phyloP scores from a whole-genome alignment of 176 grass and related monocot genomes.

The Typha latifolia region DNA sequence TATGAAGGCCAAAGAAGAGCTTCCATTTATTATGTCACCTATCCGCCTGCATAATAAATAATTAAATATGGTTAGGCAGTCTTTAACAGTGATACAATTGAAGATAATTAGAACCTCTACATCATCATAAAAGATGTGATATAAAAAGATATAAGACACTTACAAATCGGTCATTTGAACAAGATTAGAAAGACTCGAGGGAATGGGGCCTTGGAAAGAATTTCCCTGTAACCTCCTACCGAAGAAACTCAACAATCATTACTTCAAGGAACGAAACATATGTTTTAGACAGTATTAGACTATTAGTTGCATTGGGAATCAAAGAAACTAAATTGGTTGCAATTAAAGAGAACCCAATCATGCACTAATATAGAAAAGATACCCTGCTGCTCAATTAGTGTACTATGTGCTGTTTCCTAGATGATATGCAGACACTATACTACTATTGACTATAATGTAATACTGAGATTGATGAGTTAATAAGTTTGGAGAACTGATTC shows the following conservation, averaged over 20 bases:
- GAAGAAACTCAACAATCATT: neutral
- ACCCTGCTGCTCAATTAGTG: no score
- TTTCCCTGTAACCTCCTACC: constrained; percentile 31
- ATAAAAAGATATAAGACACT: constrained; percentile 7
- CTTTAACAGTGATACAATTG: no score
- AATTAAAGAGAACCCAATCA: no score
- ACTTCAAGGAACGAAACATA: neutral
- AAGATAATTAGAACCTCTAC: no score
- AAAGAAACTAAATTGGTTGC: neutral
- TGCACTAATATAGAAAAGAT: no score
- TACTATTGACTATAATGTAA: no score
- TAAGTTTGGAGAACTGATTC: no score
- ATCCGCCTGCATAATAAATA: constrained; percentile 45
- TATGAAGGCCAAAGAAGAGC: constrained; percentile 51
- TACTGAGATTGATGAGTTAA: no score
- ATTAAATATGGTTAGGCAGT: no score
- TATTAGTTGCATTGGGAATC: constrained; percentile 3
- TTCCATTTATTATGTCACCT: constrained; percentile 65
- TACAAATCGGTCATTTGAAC: constrained; percentile 18
- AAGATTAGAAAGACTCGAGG: constrained; percentile 19
- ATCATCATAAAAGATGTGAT: neutral
- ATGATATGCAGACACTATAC: no score
- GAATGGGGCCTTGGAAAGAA: constrained; percentile 36
- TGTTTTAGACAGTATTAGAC: neutral
- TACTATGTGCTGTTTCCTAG: no score